Evolutionary conservation across 2,329 filamentous ascomycete genomes (phyloP), one percentile per base, ranked within the genome.

Genomic region (Aspergillus calidoustus): DNA sequence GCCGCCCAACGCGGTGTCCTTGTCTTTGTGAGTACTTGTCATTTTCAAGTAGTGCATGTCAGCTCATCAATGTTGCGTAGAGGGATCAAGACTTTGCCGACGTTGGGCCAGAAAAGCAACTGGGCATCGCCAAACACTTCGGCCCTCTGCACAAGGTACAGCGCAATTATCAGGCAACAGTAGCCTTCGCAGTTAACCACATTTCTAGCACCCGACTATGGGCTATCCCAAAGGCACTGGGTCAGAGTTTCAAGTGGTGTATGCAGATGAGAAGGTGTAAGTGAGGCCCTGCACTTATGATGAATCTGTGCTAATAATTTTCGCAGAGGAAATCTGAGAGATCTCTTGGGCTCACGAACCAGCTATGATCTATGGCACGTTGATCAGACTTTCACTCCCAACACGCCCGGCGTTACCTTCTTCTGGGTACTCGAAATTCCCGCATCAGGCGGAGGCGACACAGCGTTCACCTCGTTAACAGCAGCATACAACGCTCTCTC

Each of bases 181-280:
- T 28, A 28, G 23, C 13, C n/a, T 34, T 22, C 6, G 28, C 3
- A 8, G 7, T 17, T 56, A 47, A 46, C 5, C 2, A n/a, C 3
- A 48, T 23, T 15, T 4, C 22, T 38, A 63, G 61, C 57, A 60
- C 30, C 61, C 61, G 9, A 63, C 61, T 9, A 60, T 63, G 61
- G 61, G 61, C 7, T 60, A 63, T 30, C 61, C 61, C 31, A 38
- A 57, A 38, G 61, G 61, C 6, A 57, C 61, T 22, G 57, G 57
- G 2, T 57, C 61, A 3, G 61, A 57, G 8, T 60, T 63, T 11
- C 61, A 63, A 28, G 61, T 63, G 4, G 56, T 63, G 22, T 60
- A 63, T 38, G 48, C 57, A 15, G 61, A 63, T 19, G 61, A 63
- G 28, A 63, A 60, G 48, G 61, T 60, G 61, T 63, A 56, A n/a